A percentile compares a stretch with the other conserved stretches of the same genome.
Conservation (phyloP, 2,329 filamentous ascomycete genomes). For the Pseudopithomyces chartarum region DNA sequence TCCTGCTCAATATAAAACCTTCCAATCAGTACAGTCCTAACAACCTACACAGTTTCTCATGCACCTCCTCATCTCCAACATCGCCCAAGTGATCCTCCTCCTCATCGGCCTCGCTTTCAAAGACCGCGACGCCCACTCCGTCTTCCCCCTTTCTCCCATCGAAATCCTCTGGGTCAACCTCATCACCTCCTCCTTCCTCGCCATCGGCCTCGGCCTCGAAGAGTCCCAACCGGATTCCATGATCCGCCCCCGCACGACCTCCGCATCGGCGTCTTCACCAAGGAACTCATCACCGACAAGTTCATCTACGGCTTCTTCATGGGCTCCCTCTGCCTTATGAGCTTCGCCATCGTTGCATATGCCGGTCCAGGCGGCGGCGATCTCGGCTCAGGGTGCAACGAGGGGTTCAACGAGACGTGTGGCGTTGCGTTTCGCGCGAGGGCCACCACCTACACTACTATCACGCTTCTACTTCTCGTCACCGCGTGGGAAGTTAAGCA, state of each 20-base stretch:
- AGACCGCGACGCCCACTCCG: conserved; percentile 48
- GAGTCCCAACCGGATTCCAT: conserved; percentile 53
- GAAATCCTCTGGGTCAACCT: conserved; percentile 56
- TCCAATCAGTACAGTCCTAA: not conserved
- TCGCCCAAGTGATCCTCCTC: conserved; percentile 54
- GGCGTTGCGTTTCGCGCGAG: conserved; percentile 57
- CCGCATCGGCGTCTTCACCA: conserved; percentile 51
- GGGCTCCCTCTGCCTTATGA: conserved; percentile 50
- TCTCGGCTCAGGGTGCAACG: conserved; percentile 52
- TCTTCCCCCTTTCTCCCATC: conserved; percentile 53
- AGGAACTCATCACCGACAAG: conserved; percentile 53
- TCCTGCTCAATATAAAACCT: not conserved
- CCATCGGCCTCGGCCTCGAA: conserved; percentile 54
- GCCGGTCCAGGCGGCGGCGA: conserved; percentile 48
- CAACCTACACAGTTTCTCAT: conserved; percentile 45
- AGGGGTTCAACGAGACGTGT: conserved; percentile 49
- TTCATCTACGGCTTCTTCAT: conserved; percentile 56
- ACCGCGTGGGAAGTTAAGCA: conserved; percentile 57
- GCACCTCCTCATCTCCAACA: conserved; percentile 55
- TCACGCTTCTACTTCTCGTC: conserved; percentile 51
- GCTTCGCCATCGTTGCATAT: conserved; percentile 52
- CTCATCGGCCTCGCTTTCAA: conserved; percentile 54
- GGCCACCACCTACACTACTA: conserved; percentile 51
- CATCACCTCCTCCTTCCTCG: conserved; percentile 54
- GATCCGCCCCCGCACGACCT: conserved; percentile 51